Base-by-base conservation (phyloP, 495 filamentous ascomycete species). In the Symbiotaphrina buchneri region DNA sequence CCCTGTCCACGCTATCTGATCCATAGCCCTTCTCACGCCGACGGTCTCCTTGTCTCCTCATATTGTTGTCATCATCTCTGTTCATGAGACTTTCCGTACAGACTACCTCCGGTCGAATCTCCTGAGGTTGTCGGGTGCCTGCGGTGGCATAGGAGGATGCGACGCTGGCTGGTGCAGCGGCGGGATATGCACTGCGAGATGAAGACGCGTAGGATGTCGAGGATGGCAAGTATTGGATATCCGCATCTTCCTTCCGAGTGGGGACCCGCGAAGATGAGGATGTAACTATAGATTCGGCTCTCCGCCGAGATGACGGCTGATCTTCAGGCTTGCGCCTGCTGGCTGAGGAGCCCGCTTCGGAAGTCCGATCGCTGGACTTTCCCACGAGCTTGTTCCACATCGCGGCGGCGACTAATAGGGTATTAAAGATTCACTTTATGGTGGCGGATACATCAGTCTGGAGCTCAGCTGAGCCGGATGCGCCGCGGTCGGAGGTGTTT, bases 91-190 rank as follows among this genome's bases (percentile, higher is more conserved):
- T 24, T 28, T 15, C 26, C 24, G 16, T 5, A 6, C 27, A 24
- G 5, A 11, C 21, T n/a, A 23, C 18, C 10, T 4, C n/a, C 28
- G 16, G 18, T 36, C 31, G 13, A 21, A 18, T 33, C 18, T 28
- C 34, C n/a, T n/a, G n/a, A 15, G 44, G 36, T 10, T 40, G 19
- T 21, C 52, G 45, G 11, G 54, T 51, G n/a, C 56, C 52, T 18
- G 63, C 61, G 23, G 63, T 66, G 33, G 63, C 53, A 46, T 62
- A 66, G 35, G 54, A 56, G 25, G 62, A 64, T 26, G 57, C 63
- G 24, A 61, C 47, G 0, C 60, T 63, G 18, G 59, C 51, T 27
- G 48, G 49, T 13, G 59, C 51, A 16, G 47, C 41, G 28, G 57
- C 62, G 36, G 42, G 47, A 41, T 48, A 52, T 11, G 49, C 46